Evolutionary conservation across 768 basidiomycete species (phyloP).

Genomic region (Rhodotorula taiwanensis): DNA sequence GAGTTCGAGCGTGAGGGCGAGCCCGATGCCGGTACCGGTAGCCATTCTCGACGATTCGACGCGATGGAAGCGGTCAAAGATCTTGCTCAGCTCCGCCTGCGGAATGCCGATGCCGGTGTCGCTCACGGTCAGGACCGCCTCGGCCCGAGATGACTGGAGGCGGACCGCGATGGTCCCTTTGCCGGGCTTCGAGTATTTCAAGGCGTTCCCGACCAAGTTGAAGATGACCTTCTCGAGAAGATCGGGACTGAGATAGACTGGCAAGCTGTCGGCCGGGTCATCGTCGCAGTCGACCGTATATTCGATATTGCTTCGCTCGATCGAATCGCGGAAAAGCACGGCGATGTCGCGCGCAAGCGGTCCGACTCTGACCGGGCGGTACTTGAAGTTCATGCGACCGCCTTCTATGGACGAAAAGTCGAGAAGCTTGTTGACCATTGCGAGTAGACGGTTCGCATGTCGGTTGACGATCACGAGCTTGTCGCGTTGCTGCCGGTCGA

Average conservation of each 20-base stretch:
- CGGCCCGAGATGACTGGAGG: constrained; percentile 15
- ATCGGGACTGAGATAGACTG: constrained; percentile 22
- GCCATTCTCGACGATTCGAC: constrained; percentile 17
- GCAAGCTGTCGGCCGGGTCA: constrained; percentile 16
- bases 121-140: constrained; percentile 14
- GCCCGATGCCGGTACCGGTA: constrained; percentile 26
- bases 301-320: constrained; percentile 24
- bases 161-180: constrained; percentile 16
- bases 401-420: constrained; percentile 25
- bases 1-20: constrained; percentile 36
- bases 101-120: constrained; percentile 37
- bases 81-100: constrained; percentile 19
- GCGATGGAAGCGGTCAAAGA: constrained; percentile 38
- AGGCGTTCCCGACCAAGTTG: constrained; percentile 24
- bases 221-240: constrained; percentile 27
- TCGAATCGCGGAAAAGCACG: constrained; percentile 24
- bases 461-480: constrained; percentile 24
- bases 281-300: constrained; percentile 30
- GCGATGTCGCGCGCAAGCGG: constrained; percentile 26
- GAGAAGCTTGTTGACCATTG: constrained; percentile 38
- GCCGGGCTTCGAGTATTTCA: constrained; percentile 24
- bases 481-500: constrained; percentile 4
- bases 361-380: constrained; percentile 20
- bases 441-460: constrained; percentile 26
- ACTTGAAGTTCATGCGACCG: constrained; percentile 21